Conservation (phyloP, 1,139 yeast species). For the Nakaseomyces glabratus region DNA sequence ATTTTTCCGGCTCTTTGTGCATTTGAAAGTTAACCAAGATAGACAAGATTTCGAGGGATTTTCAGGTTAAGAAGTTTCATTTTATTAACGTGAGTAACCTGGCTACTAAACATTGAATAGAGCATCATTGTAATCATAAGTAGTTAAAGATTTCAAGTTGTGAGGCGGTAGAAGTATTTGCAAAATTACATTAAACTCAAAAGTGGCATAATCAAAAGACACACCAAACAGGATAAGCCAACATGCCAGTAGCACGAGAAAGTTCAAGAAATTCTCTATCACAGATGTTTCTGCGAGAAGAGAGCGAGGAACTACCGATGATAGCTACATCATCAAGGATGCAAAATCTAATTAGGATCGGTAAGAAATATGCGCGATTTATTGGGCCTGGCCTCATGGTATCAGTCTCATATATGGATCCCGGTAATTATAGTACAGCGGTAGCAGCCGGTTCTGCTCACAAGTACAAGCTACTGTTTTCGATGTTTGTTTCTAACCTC, state of each 20-base stretch:
- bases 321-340: background rate
- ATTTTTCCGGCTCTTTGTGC: too few species aligned
- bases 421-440: conserved; percentile 74
- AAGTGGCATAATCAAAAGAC: too few species aligned
- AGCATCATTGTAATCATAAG: too few species aligned
- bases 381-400: conserved; percentile 78
- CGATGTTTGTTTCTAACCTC: conserved; percentile 55
- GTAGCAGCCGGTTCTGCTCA: conserved; percentile 73
- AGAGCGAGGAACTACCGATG: background rate
- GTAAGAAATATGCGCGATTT: conserved; percentile 46
- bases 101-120: too few species aligned
- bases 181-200: too few species aligned
- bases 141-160: too few species aligned
- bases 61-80: too few species aligned
- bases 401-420: conserved; percentile 73
- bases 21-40: too few species aligned
- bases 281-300: conserved; percentile 3
- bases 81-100: too few species aligned
- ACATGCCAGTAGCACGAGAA: conserved; percentile 2
- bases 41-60: too few species aligned
- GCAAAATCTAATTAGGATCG: conserved; percentile 9
- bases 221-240: too few species aligned
- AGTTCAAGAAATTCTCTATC: conserved; percentile 1
- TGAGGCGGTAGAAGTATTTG: too few species aligned
- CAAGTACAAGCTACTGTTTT: conserved; percentile 53